Conservation (phyloP, 129 eudicot species). For the Silybum marianum region DNA sequence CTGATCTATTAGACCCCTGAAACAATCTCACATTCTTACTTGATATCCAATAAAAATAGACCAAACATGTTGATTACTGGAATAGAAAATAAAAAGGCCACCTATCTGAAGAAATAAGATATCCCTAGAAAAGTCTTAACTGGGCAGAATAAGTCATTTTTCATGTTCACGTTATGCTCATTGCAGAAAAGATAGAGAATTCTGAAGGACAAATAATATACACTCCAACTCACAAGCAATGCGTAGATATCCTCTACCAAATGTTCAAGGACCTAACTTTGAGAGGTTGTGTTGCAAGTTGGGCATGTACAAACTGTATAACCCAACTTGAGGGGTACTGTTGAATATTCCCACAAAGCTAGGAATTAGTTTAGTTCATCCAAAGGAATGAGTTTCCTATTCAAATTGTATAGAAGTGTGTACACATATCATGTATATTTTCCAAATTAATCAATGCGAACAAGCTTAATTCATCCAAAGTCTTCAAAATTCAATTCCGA, state of each 20-base stretch:
- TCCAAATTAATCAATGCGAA: neutral
- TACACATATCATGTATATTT: neutral
- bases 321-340: neutral
- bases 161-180: neutral
- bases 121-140: neutral
- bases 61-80: neutral
- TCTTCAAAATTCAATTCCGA: neutral
- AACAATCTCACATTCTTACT: conserved; percentile 20
- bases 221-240: neutral
- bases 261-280: neutral
- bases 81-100: neutral
- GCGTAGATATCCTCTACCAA: neutral
- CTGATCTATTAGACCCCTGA: neutral
- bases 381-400: neutral
- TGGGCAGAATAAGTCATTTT: neutral
- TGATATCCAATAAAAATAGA: neutral
- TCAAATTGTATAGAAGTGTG: neutral
- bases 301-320: neutral
- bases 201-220: neutral
- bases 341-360: neutral
- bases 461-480: neutral
- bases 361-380: too few species aligned
- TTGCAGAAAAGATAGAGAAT: neutral
- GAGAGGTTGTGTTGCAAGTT: neutral
- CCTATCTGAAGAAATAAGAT: neutral